phyloP scores from a whole-genome alignment of 805 yeast species.

The Candida michaelii region DNA sequence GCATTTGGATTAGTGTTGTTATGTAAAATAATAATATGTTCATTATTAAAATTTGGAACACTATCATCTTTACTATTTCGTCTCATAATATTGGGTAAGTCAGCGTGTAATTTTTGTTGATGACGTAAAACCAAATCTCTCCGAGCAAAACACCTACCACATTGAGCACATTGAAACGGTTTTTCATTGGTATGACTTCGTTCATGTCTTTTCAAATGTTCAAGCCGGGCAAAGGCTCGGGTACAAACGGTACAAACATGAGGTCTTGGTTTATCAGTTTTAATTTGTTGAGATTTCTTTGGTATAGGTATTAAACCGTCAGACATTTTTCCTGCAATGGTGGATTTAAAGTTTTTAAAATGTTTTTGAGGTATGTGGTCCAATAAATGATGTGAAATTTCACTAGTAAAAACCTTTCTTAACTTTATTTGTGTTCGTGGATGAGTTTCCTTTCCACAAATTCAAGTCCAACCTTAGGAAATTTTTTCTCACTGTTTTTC shows the following conservation, averaged over 20 bases:
- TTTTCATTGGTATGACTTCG: conserved; percentile 94
- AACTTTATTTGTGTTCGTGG: too few species aligned
- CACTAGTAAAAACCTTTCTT: too few species aligned
- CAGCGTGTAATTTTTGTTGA: conserved; percentile 86
- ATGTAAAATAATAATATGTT: conserved; percentile 51
- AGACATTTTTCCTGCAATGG: neutral
- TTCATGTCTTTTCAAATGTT: conserved; percentile 91
- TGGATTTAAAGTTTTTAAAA: neutral
- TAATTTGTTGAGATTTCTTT: conserved; percentile 76
- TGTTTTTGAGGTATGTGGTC: too few species aligned
- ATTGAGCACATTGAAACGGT: conserved; percentile 94
- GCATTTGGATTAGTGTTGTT: conserved; percentile 54
- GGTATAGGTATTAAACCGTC: conserved; percentile 61
- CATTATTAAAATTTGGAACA: conserved; percentile 32
- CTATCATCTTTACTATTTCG: conserved; percentile 23
- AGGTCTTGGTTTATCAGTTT: conserved; percentile 93
- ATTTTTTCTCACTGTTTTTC: neutral
- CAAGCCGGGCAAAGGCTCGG: conserved; percentile 91
- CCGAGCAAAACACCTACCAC: conserved; percentile 94
- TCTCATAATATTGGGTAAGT: conserved; percentile 40
- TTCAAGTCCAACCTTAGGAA: neutral
- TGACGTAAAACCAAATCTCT: conserved; percentile 86
- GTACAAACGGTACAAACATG: conserved; percentile 89
- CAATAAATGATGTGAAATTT: too few species aligned
- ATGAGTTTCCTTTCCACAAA: neutral